These are phyloP conservation scores for Vigna hirtella DNA, from an alignment of 306 rosid species.

Conservation along the genomic window DNA sequence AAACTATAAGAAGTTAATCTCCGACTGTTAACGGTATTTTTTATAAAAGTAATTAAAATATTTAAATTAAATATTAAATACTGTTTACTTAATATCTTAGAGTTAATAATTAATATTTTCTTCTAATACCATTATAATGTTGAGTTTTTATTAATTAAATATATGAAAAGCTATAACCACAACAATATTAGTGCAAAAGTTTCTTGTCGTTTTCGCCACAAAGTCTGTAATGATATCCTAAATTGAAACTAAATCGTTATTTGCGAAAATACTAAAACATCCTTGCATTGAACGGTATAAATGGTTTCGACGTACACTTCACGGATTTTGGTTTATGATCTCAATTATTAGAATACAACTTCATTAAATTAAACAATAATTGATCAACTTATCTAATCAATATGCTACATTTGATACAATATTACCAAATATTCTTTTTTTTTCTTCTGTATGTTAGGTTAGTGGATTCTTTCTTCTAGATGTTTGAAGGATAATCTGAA, in stretches of 20 bases:
- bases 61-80: background rate
- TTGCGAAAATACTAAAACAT: background rate
- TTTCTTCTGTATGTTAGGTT: background rate
- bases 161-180: no score
- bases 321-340: background rate
- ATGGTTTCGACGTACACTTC: background rate
- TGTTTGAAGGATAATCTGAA: background rate
- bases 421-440: background rate
- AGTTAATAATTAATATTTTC: background rate
- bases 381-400: background rate
- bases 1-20: no score
- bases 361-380: background rate
- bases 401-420: background rate
- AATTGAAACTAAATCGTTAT: background rate
- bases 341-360: slow-evolving; percentile 13
- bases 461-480: background rate
- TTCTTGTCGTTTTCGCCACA: background rate
- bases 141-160: no score
- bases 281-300: background rate
- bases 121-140: no score
- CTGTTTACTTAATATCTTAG: background rate
- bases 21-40: background rate
- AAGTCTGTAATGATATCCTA: background rate
- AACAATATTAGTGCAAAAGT: no score
- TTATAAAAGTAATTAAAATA: no score